Percentiles rank a stretch among this genome's conserved stretches.
Conservation (phyloP, 768 basidiomycete species). For the Tylopilus plumbeoviolaceoides region DNA sequence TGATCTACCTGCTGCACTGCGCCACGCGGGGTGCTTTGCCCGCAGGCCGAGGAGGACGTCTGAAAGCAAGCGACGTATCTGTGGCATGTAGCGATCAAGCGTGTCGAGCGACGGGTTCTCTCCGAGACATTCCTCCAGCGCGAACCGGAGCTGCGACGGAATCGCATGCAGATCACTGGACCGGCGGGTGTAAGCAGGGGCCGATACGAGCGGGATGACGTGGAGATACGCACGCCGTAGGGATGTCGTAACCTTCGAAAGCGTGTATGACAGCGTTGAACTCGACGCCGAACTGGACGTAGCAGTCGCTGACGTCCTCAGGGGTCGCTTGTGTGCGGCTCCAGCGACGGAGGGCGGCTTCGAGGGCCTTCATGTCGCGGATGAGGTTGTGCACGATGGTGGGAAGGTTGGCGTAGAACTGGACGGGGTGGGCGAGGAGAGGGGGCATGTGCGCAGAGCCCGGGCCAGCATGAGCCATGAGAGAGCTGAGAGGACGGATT, state of each 20-base stretch:
- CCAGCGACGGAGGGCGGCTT: slow-evolving; percentile 72
- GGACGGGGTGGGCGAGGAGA: background rate
- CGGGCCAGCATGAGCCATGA: slow-evolving; percentile 15
- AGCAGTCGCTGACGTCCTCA: slow-evolving; percentile 80
- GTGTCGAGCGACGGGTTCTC: slow-evolving; percentile 34
- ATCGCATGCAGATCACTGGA: slow-evolving; percentile 39
- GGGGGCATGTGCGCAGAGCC: background rate
- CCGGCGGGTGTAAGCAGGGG: background rate
- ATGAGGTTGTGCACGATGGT: slow-evolving; percentile 65
- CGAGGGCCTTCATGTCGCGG: slow-evolving; percentile 77
- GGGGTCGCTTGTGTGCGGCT: slow-evolving; percentile 54
- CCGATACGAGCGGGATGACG: background rate
- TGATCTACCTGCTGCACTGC: slow-evolving; percentile 14
- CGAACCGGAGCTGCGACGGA: slow-evolving; percentile 35
- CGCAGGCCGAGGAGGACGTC: slow-evolving; percentile 40
- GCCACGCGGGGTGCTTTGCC: slow-evolving; percentile 40
- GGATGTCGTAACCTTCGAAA: slow-evolving; percentile 69
- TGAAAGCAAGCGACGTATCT: slow-evolving; percentile 33
- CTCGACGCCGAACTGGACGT: slow-evolving; percentile 84
- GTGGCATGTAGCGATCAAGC: slow-evolving; percentile 37
- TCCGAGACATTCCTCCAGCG: slow-evolving; percentile 43
- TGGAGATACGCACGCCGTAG: slow-evolving; percentile 60
- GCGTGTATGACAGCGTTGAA: slow-evolving; percentile 79
- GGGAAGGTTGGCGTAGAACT: slow-evolving; percentile 44
- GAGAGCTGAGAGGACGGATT: background rate